Evolutionary conservation across 208 protist genomes (phyloP), one percentile per base, ranked within the genome.

Genomic region (Tritrichomonas musculus): DNA sequence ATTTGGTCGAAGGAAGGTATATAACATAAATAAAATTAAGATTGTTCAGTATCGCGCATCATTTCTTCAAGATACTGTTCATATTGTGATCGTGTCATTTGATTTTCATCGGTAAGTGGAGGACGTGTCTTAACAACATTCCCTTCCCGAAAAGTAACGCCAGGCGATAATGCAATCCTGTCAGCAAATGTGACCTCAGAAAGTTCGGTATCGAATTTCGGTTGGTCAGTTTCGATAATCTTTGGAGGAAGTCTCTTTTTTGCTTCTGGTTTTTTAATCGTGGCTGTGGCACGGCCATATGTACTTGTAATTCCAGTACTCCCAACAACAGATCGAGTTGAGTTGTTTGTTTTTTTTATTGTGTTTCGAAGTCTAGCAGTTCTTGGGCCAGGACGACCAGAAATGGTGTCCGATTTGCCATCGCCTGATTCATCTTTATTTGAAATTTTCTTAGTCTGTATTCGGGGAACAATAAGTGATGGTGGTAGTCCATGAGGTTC

Each of bases 21-120:
- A n/a, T n/a, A 60, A 60, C 17, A 60, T 60, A 5, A 5, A 60
- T 22, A 60, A 17, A 60, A 60, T 60, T 60, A 60, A 22, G 53
- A 60, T 60, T 60, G 53, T 60, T 60, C 53, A 22, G 53, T 60
- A 22, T 5, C 41, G 20, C 73, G 3, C 36, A 47, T 88, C 77
- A 88, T 88, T 57, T 88, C 77, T 20, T 88, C 77, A 8, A 88
- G 30, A 88, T 88, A 88, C 57, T 44, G 41, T 57, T 88, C 77
- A 39, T 60, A 88, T 57, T 88, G 77, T n/a, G 77, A 41, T 88
- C 77, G 53, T 39, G 77, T 88, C 27, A 88, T 33, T 33, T 88
- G 77, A 20, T 60, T 60, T 39, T 13, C 13, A 88, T 88, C 57
- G 5, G 77, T 33, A 39, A 57, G 77, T 57, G 44, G 77, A 33